Conservation (phyloP, 2,329 filamentous ascomycete species). For the Fusarium redolens region DNA sequence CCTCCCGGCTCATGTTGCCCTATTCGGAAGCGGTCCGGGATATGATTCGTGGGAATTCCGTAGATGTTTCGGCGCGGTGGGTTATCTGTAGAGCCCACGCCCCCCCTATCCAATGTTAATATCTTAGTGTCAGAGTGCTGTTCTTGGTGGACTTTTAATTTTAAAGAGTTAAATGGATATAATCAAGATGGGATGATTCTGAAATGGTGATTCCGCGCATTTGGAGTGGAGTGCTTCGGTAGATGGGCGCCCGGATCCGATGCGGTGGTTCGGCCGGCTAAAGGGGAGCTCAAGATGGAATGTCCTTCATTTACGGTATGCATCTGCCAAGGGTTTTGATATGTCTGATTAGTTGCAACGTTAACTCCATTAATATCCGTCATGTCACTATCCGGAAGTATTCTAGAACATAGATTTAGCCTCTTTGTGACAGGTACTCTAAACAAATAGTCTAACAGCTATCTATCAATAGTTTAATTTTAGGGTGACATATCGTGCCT, state of each 20-base stretch:
- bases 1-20: constrained; percentile 25
- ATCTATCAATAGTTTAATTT: not conserved
- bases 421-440: not conserved
- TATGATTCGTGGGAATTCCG: constrained; percentile 37
- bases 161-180: not conserved
- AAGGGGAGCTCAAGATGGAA: not conserved
- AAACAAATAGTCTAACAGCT: not conserved
- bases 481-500: not conserved
- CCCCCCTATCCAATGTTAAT: constrained; percentile 16
- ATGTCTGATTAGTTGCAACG: not conserved
- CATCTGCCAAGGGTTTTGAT: not conserved
- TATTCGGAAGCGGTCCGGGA: constrained; percentile 13
- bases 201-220: not conserved
- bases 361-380: not conserved
- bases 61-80: constrained; percentile 16
- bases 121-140: too few species aligned
- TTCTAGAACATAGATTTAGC: not conserved
- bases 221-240: not conserved
- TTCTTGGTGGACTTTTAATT: not conserved
- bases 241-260: constrained; percentile 8
- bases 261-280: constrained; percentile 15
- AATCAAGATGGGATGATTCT: constrained; percentile 5
- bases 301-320: not conserved
- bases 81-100: constrained; percentile 9
- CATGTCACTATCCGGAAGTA: not conserved